A percentile compares a stretch with the other conserved stretches of the same genome.
These are phyloP conservation scores for Phaeophleospora eucalypticola DNA, from an alignment of 2,329 filamentous ascomycete species.

Conservation along the genomic window DNA sequence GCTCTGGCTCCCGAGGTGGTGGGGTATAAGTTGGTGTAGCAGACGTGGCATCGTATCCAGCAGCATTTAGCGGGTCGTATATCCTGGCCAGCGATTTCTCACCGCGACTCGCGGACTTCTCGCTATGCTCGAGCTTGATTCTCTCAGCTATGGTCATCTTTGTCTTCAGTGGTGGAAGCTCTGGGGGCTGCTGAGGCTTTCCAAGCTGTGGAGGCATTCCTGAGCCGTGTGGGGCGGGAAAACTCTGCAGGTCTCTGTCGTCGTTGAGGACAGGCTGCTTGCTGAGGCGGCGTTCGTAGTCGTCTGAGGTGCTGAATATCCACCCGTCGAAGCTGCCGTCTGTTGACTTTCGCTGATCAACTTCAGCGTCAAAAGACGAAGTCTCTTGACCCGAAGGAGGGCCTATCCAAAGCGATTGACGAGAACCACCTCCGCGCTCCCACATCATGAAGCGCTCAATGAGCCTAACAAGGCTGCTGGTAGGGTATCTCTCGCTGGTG, in stretches of 20 bases:
- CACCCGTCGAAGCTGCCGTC: slow-evolving; percentile 47
- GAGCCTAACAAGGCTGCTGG: slow-evolving; percentile 58
- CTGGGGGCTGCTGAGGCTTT: too few species aligned
- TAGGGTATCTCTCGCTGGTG: slow-evolving; percentile 60
- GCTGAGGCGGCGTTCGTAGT: slow-evolving; percentile 48
- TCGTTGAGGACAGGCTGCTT: slow-evolving; percentile 24
- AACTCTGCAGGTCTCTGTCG: slow-evolving; percentile 21
- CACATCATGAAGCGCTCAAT: slow-evolving; percentile 70
- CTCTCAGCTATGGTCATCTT: slow-evolving; percentile 24
- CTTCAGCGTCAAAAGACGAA: slow-evolving; percentile 30
- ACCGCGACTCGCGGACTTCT: slow-evolving; percentile 55
- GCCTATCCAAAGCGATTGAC: slow-evolving; percentile 60
- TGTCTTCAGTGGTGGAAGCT: slow-evolving; percentile 16
- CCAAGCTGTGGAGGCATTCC: slow-evolving; percentile 16
- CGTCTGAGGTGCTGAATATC: slow-evolving; percentile 62
- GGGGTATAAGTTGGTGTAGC: slow-evolving; percentile 39
- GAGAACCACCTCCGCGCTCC: slow-evolving; percentile 69
- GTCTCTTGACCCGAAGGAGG: slow-evolving; percentile 38
- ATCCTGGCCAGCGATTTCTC: slow-evolving; percentile 54
- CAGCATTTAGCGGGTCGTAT: slow-evolving; percentile 50
- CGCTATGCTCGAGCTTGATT: slow-evolving; percentile 50
- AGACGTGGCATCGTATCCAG: slow-evolving; percentile 53
- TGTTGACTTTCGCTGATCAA: slow-evolving; percentile 33
- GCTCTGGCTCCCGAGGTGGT: too few species aligned
- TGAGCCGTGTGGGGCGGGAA: slow-evolving; percentile 18